A percentile compares a stretch with the other conserved stretches of the same genome.
These are phyloP conservation scores for Fallopia convolvulus DNA, from an alignment of 148 eudicot genomes.

Conservation along the genomic window DNA sequence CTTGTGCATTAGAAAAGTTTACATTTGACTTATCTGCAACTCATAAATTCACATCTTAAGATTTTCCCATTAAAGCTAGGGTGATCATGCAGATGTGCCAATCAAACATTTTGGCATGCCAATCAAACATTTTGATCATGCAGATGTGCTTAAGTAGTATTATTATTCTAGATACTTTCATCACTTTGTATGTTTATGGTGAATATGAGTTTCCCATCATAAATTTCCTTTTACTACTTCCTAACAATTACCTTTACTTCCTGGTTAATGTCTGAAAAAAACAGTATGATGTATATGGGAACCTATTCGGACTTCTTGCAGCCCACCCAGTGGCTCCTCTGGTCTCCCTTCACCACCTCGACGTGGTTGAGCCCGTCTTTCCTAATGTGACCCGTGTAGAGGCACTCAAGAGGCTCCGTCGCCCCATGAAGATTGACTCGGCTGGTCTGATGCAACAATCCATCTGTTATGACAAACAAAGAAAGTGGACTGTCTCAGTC, in stretches of 20 bases:
- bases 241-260: conserved; percentile 18
- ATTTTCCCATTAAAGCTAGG: background rate
- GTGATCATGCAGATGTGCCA: background rate
- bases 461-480: conserved; percentile 55
- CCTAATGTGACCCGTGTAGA: conserved; percentile 59
- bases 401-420: conserved; percentile 41
- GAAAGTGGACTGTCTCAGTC: conserved; percentile 72
- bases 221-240: background rate
- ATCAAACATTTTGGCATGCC: background rate
- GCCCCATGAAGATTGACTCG: conserved; percentile 75
- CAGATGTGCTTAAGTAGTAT: background rate
- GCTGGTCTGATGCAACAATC: conserved; percentile 86
- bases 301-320: conserved; percentile 79
- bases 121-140: background rate
- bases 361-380: conserved; percentile 87
- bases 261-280: background rate
- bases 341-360: conserved; percentile 81
- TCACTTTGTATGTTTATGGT: background rate
- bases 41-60: background rate
- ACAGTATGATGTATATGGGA: conserved; percentile 88
- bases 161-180: background rate
- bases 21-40: background rate
- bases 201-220: background rate
- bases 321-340: conserved; percentile 86
- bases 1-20: background rate